These are phyloP conservation scores for Neurospora tetrasperma DNA, from an alignment of 495 filamentous ascomycete genomes.

Conservation along the genomic window DNA sequence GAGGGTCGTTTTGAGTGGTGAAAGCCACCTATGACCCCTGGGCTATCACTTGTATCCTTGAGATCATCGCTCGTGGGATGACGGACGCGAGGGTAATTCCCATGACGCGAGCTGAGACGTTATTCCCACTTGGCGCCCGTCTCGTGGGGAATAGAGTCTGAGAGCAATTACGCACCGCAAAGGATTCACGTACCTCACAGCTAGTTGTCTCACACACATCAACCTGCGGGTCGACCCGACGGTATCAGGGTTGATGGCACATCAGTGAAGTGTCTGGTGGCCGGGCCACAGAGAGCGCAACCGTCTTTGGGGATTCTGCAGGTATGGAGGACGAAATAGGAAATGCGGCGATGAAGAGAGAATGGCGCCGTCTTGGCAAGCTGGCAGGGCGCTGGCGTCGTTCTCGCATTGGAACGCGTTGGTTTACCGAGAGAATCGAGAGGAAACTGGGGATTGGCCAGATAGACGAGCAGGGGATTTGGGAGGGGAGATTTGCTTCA, in stretches of 20 bases:
- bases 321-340: neutral
- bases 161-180: neutral
- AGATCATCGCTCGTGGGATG: neutral
- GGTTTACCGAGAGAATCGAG: neutral
- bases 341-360: neutral
- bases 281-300: neutral
- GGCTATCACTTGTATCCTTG: neutral
- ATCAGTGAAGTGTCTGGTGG: neutral
- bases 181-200: neutral
- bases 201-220: neutral
- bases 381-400: neutral
- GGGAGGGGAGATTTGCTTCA: neutral
- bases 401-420: neutral
- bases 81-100: neutral
- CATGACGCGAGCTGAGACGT: neutral
- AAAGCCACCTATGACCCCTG: neutral
- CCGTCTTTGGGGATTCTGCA: neutral
- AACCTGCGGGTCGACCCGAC: too few species aligned
- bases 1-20: neutral
- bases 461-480: neutral
- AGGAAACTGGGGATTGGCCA: neutral
- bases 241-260: neutral
- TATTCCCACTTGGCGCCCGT: neutral
- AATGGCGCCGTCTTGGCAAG: neutral
- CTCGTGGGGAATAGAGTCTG: neutral